Percentiles rank a stretch among this genome's conserved stretches.
Evolutionary conservation across 2,329 filamentous ascomycete genomes (phyloP).

Genomic region (Fusarium sterilihyphosum): DNA sequence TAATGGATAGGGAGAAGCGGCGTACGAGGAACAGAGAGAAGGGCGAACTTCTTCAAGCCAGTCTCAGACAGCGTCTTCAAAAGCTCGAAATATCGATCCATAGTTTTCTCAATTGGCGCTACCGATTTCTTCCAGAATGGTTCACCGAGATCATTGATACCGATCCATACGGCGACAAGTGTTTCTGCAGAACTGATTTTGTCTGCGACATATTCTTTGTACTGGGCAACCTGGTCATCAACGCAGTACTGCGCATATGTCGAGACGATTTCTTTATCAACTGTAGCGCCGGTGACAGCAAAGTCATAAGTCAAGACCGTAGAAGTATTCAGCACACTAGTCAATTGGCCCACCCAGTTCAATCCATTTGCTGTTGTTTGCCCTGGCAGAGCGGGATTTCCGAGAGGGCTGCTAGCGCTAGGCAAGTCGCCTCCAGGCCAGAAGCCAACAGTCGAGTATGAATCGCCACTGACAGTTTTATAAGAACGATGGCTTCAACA

Average conservation of each 20-base stretch:
- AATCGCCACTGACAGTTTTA: neutral
- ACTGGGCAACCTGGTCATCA: constrained; percentile 27
- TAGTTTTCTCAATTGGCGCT: constrained; percentile 2
- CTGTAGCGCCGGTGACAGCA: constrained; percentile 27
- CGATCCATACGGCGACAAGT: constrained; percentile 30
- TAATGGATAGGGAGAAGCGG: rapidly evolving
- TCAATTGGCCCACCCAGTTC: constrained; percentile 32
- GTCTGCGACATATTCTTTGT: constrained; percentile 15
- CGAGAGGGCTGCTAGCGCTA: neutral
- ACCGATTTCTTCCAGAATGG: constrained; percentile 20
- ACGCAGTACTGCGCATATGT: constrained; percentile 21
- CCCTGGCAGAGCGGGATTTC: constrained; percentile 18
- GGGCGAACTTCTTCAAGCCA: constrained; percentile 23
- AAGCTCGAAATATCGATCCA: constrained; percentile 19
- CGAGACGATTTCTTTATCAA: constrained; percentile 24
- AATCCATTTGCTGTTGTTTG: constrained; percentile 26
- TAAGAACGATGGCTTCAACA: neutral
- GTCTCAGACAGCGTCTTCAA: neutral
- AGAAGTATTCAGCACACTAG: constrained; percentile 14
- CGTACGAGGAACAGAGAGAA: constrained; percentile 18
- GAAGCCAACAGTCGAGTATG: constrained; percentile 30
- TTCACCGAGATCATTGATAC: constrained; percentile 31
- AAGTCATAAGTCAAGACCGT: constrained; percentile 25
- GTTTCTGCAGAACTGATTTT: constrained; percentile 6
- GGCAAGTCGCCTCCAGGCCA: constrained; percentile 19